Base-by-base conservation (phyloP, 1,284 basidiomycete genomes). In the Phellinidium pouzarii region DNA sequence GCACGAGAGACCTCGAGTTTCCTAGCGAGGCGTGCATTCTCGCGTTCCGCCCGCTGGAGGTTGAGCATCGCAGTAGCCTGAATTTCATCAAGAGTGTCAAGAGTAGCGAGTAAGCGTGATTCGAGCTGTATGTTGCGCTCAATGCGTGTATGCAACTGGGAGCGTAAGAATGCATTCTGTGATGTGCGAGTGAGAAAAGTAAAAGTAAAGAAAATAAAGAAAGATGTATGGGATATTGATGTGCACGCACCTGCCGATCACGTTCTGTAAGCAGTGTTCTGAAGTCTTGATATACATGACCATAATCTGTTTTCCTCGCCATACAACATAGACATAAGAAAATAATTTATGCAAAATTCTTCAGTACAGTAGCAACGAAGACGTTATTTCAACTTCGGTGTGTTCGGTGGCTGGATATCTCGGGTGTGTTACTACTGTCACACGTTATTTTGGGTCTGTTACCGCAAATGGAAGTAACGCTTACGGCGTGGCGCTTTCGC, bases 51-150 rank as follows among this genome's bases (percentile, higher is more conserved):
- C 0, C 62, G 55, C 4, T 66, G 63, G n/a, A 81, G 59, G 45
- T 82, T 76, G 8, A 67, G 56, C 4, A 64, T 61, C 52, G 80
- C 71, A 25, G 66, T 54, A 14, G 64, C 55, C 37, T 72, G 69
- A 14, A 74, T 58, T 5, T 71, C 66, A 59, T 82, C 79, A 41
- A 82, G 64, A 1, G 72, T 66, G 60, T 82, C 79, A 36, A 82
- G 69, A 0, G 76, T 72, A 8, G 71, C 66, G 27, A 76, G 58
- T 25, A 82, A 66, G 22, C 78, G 74, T 25, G 68, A 65, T 27
- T 79, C 76, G 1, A 80, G 61, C 19, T 76, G 68, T 1, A 79
- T 76, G 5, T 70, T 66, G 19, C 68, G 71, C 3, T 74, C 66
- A 2, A 62, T 65, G 50, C 73, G 70, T 0, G 71, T 71, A 34